Evolutionary conservation across 169 alveolate genomes (phyloP).

Genomic region (Cryptosporidium viatorum): DNA sequence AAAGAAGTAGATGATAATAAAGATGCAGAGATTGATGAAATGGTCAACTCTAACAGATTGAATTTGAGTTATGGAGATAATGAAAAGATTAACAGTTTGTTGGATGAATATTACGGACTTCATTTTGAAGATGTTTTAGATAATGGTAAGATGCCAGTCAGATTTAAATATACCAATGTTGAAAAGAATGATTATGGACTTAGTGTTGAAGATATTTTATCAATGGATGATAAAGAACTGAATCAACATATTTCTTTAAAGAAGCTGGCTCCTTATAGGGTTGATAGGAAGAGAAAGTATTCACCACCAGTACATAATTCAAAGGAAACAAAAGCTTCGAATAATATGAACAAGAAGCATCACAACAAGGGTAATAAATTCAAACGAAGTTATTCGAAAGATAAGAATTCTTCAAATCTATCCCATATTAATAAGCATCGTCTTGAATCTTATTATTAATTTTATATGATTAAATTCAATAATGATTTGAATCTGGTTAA

Average conservation of each 20-base stretch:
- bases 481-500: not conserved
- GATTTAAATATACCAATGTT: slow-evolving; percentile 83
- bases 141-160: slow-evolving; percentile 82
- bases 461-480: not conserved
- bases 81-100: slow-evolving; percentile 55
- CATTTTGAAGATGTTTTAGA: slow-evolving; percentile 85
- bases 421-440: slow-evolving; percentile 38
- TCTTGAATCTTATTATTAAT: slow-evolving; percentile 39
- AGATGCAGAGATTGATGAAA: not conserved
- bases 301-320: not conserved
- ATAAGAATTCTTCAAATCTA: not conserved
- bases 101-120: slow-evolving; percentile 83
- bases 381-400: not conserved
- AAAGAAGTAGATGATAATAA: not conserved
- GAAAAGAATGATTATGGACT: slow-evolving; percentile 81
- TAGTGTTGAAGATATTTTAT: slow-evolving; percentile 82
- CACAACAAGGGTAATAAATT: not conserved
- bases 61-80: slow-evolving; percentile 21
- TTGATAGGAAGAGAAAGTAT: slow-evolving; percentile 13
- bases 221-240: slow-evolving; percentile 81
- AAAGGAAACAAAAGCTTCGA: not conserved
- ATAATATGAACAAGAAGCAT: slow-evolving; percentile 9
- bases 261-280: slow-evolving; percentile 81
- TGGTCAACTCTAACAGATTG: not conserved
- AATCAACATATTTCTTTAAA: slow-evolving; percentile 81